These are phyloP conservation scores for Aspergillus brunneoviolaceus DNA, from an alignment of 2,329 filamentous ascomycete genomes.

Conservation along the genomic window DNA sequence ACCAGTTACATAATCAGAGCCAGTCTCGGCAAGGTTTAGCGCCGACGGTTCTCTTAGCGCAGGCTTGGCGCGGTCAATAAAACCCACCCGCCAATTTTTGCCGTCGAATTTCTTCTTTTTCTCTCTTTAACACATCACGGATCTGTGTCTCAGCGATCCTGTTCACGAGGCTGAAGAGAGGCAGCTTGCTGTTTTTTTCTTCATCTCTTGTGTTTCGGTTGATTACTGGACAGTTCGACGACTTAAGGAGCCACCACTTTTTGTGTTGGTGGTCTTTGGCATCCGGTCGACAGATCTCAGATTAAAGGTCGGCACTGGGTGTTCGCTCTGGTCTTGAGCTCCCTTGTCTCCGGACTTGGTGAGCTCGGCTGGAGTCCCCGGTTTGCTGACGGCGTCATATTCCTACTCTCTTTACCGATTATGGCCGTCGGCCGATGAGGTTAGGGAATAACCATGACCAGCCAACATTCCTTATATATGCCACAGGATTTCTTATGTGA, in stretches of 20 bases:
- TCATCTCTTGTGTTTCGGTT: conserved; percentile 64
- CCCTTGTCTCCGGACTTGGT: conserved; percentile 54
- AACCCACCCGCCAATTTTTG: conserved; percentile 37
- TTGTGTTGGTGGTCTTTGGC: conserved; percentile 69
- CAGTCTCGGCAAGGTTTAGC: conserved; percentile 25
- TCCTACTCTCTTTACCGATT: conserved; percentile 80
- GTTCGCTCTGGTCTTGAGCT: conserved; percentile 60
- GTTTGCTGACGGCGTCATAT: conserved; percentile 70
- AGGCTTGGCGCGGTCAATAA: conserved; percentile 31
- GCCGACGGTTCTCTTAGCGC: conserved; percentile 20
- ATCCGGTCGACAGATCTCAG: conserved; percentile 95
- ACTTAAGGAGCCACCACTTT: conserved; percentile 72
- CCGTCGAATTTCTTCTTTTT: conserved; percentile 41
- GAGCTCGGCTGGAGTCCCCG: conserved; percentile 63
- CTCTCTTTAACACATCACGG: conserved; percentile 52
- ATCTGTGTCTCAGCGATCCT: conserved; percentile 85
- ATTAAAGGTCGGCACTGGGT: conserved; percentile 61
- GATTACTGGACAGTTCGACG: conserved; percentile 86
- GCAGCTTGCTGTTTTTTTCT: conserved; percentile 14
- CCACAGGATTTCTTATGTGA: conserved; percentile 8
- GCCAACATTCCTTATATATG: conserved; percentile 58
- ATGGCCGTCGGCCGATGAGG: conserved; percentile 82
- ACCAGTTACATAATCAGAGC: conserved; percentile 17
- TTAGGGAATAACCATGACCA: conserved; percentile 83
- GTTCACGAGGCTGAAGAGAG: conserved; percentile 41